Evolutionary conservation across 345 rosid genomes (phyloP).

Genomic region (Nasturtium officinale): DNA sequence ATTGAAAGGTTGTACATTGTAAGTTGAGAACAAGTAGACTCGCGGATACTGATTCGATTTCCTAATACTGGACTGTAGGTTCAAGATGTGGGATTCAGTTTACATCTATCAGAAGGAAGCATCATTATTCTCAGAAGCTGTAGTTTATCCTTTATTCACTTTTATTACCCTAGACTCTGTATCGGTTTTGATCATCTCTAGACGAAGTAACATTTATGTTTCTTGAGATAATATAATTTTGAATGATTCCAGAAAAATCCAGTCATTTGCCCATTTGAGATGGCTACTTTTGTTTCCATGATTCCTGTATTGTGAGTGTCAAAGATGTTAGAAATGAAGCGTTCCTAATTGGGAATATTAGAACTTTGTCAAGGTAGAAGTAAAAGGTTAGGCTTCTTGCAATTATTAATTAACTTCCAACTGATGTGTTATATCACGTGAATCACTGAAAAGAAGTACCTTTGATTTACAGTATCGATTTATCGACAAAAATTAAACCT

Average conservation of each 20-base stretch:
- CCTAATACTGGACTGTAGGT: conserved; percentile 14
- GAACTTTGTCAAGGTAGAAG: neutral
- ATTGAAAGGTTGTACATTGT: neutral
- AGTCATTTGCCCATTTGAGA: neutral
- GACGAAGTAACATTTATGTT: conserved; percentile 11
- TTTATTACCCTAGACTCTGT: conserved; percentile 28
- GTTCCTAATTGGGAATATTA: neutral
- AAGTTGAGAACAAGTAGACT: neutral
- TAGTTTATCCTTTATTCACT: conserved; percentile 25
- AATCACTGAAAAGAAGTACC: too few relatives aligned
- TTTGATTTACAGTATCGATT: neutral
- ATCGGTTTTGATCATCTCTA: conserved; percentile 14
- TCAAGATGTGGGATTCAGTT: conserved; percentile 2
- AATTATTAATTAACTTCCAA: neutral
- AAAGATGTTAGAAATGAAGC: neutral
- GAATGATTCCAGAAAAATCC: neutral
- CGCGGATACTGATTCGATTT: neutral
- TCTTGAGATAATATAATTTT: conserved; percentile 12
- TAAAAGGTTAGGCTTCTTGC: neutral
- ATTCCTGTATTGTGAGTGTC: neutral
- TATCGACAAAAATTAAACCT: neutral
- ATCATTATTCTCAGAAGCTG: conserved; percentile 3
- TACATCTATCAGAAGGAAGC: conserved; percentile 25
- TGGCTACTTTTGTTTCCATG: neutral
- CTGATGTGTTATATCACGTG: too few relatives aligned